Percentiles rank a stretch among this genome's conserved stretches.
These are phyloP conservation scores for Suillus placidus DNA, from an alignment of 768 basidiomycete genomes.

Conservation along the genomic window DNA sequence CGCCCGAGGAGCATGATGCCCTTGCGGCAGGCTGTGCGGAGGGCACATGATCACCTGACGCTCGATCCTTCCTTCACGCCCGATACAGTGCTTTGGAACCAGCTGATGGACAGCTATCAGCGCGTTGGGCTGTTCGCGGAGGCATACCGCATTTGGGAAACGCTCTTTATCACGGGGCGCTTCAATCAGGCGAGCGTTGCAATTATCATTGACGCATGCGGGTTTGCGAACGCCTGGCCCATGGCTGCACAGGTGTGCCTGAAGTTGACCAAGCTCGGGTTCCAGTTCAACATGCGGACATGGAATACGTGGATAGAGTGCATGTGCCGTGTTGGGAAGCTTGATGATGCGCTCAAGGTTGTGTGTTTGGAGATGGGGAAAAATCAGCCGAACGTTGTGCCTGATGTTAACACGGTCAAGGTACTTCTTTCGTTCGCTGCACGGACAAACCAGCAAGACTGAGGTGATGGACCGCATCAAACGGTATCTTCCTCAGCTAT, in stretches of 20 bases:
- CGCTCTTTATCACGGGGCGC: slow-evolving; percentile 58
- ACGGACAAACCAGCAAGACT: slow-evolving; percentile 41
- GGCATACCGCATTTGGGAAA: slow-evolving; percentile 81
- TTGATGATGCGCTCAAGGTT: slow-evolving; percentile 68
- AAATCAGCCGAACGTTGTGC: slow-evolving; percentile 42
- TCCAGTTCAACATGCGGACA: slow-evolving; percentile 60
- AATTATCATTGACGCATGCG: slow-evolving; percentile 87
- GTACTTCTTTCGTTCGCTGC: slow-evolving; percentile 60
- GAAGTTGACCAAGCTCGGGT: slow-evolving; percentile 52
- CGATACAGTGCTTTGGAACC: slow-evolving; percentile 72
- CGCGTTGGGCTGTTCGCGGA: slow-evolving; percentile 72
- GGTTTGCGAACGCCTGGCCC: slow-evolving; percentile 52
- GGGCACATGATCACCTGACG: slow-evolving; percentile 75
- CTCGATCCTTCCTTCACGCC: slow-evolving; percentile 78
- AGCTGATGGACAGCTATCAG: slow-evolving; percentile 88
- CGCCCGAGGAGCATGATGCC: slow-evolving; percentile 26
- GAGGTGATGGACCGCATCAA: slow-evolving; percentile 51
- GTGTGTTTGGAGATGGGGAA: slow-evolving; percentile 68
- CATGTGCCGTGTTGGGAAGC: slow-evolving; percentile 68
- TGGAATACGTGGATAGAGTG: slow-evolving; percentile 88
- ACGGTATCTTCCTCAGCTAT: slow-evolving; percentile 42
- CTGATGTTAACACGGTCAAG: slow-evolving; percentile 51
- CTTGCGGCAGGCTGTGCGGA: slow-evolving; percentile 56
- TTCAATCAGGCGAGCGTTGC: slow-evolving; percentile 70
- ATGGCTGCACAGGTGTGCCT: slow-evolving; percentile 58